Conservation (phyloP, 2,329 filamentous ascomycete species). For the Fusarium heterosporum region DNA sequence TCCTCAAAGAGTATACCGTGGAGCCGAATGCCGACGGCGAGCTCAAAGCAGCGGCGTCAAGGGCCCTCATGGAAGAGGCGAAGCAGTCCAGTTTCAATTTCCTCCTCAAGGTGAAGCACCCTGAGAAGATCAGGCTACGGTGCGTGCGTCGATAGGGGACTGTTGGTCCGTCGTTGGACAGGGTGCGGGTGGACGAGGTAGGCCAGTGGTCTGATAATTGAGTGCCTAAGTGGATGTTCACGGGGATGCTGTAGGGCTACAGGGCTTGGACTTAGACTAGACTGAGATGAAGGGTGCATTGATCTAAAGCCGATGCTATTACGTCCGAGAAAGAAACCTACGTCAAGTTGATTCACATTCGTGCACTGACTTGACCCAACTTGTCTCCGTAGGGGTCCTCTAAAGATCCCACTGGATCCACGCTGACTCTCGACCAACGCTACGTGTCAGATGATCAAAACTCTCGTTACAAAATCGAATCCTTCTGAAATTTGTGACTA, state of each 20-base stretch:
- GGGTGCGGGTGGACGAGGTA: background rate
- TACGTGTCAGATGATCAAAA: background rate
- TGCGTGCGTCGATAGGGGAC: slow-evolving; percentile 26
- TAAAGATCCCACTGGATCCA: background rate
- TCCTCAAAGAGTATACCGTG: slow-evolving; percentile 34
- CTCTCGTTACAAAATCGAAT: background rate
- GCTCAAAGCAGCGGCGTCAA: slow-evolving; percentile 25
- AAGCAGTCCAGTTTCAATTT: slow-evolving; percentile 44
- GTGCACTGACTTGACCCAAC: background rate
- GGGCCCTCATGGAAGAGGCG: slow-evolving; percentile 37
- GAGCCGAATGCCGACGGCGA: slow-evolving; percentile 31
- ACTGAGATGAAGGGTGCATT: background rate
- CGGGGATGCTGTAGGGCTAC: slow-evolving; percentile 1
- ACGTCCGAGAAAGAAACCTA: background rate
- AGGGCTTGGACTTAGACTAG: background rate
- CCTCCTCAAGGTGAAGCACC: slow-evolving; percentile 41
- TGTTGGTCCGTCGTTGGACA: background rate
- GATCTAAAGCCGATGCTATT: slow-evolving; percentile 1
- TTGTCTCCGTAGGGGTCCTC: background rate
- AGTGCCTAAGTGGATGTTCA: background rate
- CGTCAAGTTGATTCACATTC: background rate
- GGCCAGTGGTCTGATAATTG: background rate
- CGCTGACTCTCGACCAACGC: background rate
- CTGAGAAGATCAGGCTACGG: slow-evolving; percentile 36
- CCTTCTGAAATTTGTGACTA: background rate